Conservation (phyloP, 306 rosid species). For the apple (Malus domestica) region DNA sequence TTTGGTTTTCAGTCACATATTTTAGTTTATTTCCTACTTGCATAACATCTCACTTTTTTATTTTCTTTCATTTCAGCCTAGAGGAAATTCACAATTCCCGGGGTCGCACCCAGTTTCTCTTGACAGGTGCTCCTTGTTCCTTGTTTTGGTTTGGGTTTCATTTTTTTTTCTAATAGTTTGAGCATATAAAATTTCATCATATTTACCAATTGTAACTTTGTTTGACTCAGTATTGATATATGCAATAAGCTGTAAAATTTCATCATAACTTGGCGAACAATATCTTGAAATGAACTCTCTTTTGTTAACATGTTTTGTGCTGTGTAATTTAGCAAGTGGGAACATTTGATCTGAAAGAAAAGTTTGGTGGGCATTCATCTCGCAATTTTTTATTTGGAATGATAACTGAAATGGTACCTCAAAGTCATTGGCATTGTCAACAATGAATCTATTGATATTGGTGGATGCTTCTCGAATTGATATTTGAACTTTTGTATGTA, state of each 20-base stretch:
- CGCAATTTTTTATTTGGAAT: not conserved
- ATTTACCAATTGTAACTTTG: not conserved
- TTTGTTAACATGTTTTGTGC: not conserved
- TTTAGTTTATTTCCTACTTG: slow-evolving; percentile 6
- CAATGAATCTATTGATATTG: not conserved
- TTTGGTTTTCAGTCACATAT: not conserved
- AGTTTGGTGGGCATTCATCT: not conserved
- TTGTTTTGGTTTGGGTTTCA: not conserved
- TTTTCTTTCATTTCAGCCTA: slow-evolving; percentile 48
- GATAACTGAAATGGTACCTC: not conserved
- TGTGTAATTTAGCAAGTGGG: not conserved
- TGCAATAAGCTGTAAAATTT: not conserved
- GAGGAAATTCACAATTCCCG: slow-evolving; percentile 78
- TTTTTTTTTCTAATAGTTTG: not conserved
- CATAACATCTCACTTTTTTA: not conserved
- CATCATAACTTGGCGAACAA: not conserved
- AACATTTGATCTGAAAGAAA: not conserved
- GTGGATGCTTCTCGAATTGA: not conserved
- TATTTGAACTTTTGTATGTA: not conserved
- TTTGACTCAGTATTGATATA: not conserved
- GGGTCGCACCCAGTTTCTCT: slow-evolving; percentile 98
- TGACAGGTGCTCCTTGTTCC: slow-evolving; percentile 46
- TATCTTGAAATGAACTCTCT: not conserved
- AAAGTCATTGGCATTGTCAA: not conserved
- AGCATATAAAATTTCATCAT: not conserved